Evolutionary conservation across 352 stramenopile species (phyloP), one percentile per base, ranked within the genome.

Genomic region (Globisporangium lucens): DNA sequence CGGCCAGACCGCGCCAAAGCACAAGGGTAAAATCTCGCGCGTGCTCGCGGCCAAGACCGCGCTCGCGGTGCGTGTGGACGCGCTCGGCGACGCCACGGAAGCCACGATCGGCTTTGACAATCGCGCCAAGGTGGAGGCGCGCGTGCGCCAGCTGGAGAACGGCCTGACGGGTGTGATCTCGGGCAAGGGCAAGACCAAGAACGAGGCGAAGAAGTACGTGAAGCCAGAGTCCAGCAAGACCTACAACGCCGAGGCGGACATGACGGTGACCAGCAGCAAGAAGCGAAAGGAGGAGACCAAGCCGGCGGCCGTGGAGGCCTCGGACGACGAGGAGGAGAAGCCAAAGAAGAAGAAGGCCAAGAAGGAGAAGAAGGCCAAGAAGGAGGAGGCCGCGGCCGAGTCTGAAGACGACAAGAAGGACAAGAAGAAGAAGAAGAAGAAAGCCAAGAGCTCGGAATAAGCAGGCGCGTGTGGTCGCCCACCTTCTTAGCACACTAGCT

Each of bases 11-110:
- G 90, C 93, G n/a, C 94, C 97, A 3, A 99, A 99, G 89, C 93
- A 99, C 84, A 99, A 99, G 89, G 98, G 98, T 69, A 99, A 99
- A 79, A 99, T 99, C 67, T 98, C 87, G 68, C 94, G 98, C 68
- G 96, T 99, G 24, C 81, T 99, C 57, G 98, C 98, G 15, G 97
- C 97, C 63, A 99, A 99, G 89, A 98, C 95, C 33, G 81, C 98
- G 27, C 82, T 99, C 20, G 97, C 97, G n/a, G 98, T 98, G 55
- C 94, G 98, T 72, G 97, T 99, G n/a, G 98, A 99, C 83, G 97
- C 98, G 8, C 81, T 99, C 7, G 97, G 94, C 47, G 98, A 99
- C 70, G 91, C 97, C 30, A 97, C 93, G 1, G 87, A 97, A 59
- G 93, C 95, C 41, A 98, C 87, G 17, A 98, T 99, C 68, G 98